Evolutionary conservation across 495 filamentous ascomycete genomes (phyloP).

Genomic region (Cercophora scortea): DNA sequence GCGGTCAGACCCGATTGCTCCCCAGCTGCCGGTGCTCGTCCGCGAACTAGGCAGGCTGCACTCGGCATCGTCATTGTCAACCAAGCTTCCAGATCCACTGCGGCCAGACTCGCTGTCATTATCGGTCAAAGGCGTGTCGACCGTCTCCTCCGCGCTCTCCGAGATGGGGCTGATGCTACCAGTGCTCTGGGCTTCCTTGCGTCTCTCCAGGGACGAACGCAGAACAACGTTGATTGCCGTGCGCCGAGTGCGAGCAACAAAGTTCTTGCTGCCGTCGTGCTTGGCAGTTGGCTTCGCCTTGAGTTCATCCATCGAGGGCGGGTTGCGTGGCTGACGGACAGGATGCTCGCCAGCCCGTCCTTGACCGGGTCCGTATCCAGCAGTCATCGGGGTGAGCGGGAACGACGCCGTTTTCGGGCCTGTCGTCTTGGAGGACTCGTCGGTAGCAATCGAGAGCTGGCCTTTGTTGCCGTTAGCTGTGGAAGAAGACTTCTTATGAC

Average conservation of each 20-base stretch:
- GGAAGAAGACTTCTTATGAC: conserved; percentile 86
- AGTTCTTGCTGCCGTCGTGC: conserved; percentile 97
- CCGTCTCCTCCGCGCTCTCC: conserved; percentile 69
- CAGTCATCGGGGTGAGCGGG: conserved; percentile 70
- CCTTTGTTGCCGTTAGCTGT: conserved; percentile 56
- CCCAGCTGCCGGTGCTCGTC: conserved; percentile 57
- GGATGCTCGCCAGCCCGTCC: conserved; percentile 91
- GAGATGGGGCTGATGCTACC: conserved; percentile 86
- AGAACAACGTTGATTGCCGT: conserved; percentile 87
- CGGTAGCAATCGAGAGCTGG: conserved; percentile 48
- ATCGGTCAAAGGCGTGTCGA: conserved; percentile 60
- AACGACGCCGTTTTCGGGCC: conserved; percentile 72
- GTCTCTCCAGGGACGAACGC: conserved; percentile 81
- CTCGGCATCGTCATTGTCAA: conserved; percentile 57
- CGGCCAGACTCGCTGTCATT: conserved; percentile 72
- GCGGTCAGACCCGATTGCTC: conserved; percentile 80
- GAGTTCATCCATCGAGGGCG: conserved; percentile 87
- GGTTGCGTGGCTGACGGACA: conserved; percentile 84
- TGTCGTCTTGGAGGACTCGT: conserved; percentile 50
- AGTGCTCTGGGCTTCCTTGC: conserved; percentile 54
- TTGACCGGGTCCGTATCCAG: conserved; percentile 88
- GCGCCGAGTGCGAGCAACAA: conserved; percentile 86
- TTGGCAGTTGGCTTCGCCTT: conserved; percentile 84
- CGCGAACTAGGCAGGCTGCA: conserved; percentile 70
- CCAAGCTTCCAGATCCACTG: conserved; percentile 69